These are phyloP conservation scores for Aspergillus ibericus DNA, from an alignment of 2,329 filamentous ascomycete species.

Conservation along the genomic window DNA sequence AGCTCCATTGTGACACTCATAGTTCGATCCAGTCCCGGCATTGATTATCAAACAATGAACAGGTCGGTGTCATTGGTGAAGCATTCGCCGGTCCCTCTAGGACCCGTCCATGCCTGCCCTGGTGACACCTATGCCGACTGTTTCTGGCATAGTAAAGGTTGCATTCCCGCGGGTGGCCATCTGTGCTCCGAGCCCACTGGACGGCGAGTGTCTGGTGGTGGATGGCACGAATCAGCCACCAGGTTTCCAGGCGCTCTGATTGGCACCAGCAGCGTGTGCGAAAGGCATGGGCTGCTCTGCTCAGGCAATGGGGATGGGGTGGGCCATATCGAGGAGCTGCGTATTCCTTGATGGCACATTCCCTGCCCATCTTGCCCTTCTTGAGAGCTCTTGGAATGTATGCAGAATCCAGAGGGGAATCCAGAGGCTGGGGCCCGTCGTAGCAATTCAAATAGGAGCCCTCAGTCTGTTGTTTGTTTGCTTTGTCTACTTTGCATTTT, in stretches of 20 bases:
- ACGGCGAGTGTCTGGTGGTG: slow-evolving; percentile 19
- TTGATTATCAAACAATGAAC: neutral
- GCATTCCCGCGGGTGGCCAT: slow-evolving; percentile 40
- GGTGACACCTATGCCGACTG: slow-evolving; percentile 27
- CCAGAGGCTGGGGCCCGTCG: slow-evolving; percentile 35
- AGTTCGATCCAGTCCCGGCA: slow-evolving; percentile 3
- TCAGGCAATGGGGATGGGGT: slow-evolving; percentile 25
- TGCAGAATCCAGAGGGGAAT: slow-evolving; percentile 31
- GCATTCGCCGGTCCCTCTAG: slow-evolving; percentile 13
- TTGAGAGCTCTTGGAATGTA: slow-evolving; percentile 38
- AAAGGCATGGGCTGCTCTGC: slow-evolving; percentile 17
- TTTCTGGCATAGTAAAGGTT: slow-evolving; percentile 36
- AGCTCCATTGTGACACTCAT: slow-evolving; percentile 11
- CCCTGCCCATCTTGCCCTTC: slow-evolving; percentile 32
- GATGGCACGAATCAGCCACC: slow-evolving; percentile 29
- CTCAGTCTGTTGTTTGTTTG: slow-evolving; percentile 44
- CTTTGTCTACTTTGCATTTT: slow-evolving; percentile 45
- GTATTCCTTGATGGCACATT: slow-evolving; percentile 31
- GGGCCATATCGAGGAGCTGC: slow-evolving; percentile 22
- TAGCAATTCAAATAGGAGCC: slow-evolving; percentile 40
- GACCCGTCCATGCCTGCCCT: slow-evolving; percentile 26
- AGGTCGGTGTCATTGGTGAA: slow-evolving; percentile 18
- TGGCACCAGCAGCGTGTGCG: slow-evolving; percentile 21
- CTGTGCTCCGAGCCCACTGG: slow-evolving; percentile 19
- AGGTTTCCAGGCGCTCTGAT: slow-evolving; percentile 18